These are phyloP conservation scores for Ophiostoma novo-ulmi DNA, from an alignment of 2,329 filamentous ascomycete genomes.

Conservation along the genomic window DNA sequence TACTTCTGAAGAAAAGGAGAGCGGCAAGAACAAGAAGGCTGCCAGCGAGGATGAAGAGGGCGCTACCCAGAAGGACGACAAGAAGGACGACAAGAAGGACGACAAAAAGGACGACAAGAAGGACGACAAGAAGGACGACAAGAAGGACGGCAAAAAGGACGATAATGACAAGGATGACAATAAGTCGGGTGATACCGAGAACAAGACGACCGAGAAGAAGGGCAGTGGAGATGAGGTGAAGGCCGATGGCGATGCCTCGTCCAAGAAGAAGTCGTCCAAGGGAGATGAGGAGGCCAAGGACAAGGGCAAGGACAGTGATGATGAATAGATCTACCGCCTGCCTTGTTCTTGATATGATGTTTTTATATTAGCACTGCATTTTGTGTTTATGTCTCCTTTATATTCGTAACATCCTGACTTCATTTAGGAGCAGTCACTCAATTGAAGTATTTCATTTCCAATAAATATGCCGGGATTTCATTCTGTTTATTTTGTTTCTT, in stretches of 20 bases:
- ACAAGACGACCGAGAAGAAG: conserved; percentile 18
- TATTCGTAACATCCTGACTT: no score
- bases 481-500: no score
- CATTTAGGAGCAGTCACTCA: no score
- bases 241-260: conserved; percentile 15
- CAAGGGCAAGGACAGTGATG: background rate
- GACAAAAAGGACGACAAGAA: background rate
- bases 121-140: conserved; percentile 17
- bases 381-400: no score
- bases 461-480: no score
- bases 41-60: conserved; percentile 22
- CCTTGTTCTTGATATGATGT: background rate
- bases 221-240: conserved; percentile 22
- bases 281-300: conserved; percentile 15
- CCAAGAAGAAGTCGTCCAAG: conserved; percentile 19
- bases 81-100: background rate
- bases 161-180: conserved; percentile 21
- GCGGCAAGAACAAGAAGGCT: conserved; percentile 16
- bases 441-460: no score
- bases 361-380: background rate
- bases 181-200: conserved; percentile 19
- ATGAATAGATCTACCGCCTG: background rate
- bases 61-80: conserved; percentile 17
- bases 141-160: background rate
- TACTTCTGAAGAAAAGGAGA: conserved; percentile 21